Percentiles rank a stretch among this genome's conserved stretches.
Evolutionary conservation across 2,329 filamentous ascomycete genomes (phyloP).

Genomic region (Pezicula carpinea): DNA sequence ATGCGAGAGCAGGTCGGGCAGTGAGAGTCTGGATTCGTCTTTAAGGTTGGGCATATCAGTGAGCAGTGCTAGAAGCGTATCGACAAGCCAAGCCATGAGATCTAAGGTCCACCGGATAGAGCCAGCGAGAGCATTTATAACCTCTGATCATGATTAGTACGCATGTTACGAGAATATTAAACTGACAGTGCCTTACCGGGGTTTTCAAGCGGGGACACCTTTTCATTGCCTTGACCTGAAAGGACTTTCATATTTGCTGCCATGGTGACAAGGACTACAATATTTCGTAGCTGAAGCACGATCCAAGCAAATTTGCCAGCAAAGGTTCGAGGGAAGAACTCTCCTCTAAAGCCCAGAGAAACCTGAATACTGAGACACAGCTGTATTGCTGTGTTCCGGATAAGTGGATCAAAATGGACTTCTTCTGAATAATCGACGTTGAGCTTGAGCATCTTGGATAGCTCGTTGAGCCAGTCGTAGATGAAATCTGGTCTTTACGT

Average conservation of each 20-base stretch:
- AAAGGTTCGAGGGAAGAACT: slow-evolving; percentile 56
- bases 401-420: slow-evolving; percentile 63
- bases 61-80: slow-evolving; percentile 52
- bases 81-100: slow-evolving; percentile 58
- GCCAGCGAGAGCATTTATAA: slow-evolving; percentile 67
- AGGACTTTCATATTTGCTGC: slow-evolving; percentile 44
- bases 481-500: slow-evolving; percentile 45
- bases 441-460: slow-evolving; percentile 65
- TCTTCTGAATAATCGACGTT: slow-evolving; percentile 81
- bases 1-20: slow-evolving; percentile 45
- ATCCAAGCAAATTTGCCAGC: slow-evolving; percentile 71
- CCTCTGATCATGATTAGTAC: slow-evolving; percentile 44
- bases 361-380: slow-evolving; percentile 75
- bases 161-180: not conserved
- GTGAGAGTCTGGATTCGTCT: slow-evolving; percentile 35
- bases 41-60: slow-evolving; percentile 44
- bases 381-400: slow-evolving; percentile 69
- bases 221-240: slow-evolving; percentile 47
- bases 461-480: slow-evolving; percentile 58
- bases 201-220: slow-evolving; percentile 58
- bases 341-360: slow-evolving; percentile 68
- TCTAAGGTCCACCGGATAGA: slow-evolving; percentile 77
- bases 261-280: slow-evolving; percentile 61
- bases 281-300: slow-evolving; percentile 69
- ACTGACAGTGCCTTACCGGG: slow-evolving; percentile 39